Base-by-base conservation (phyloP, 2,329 filamentous ascomycete genomes). In the Dothideomycetes sp. region DNA sequence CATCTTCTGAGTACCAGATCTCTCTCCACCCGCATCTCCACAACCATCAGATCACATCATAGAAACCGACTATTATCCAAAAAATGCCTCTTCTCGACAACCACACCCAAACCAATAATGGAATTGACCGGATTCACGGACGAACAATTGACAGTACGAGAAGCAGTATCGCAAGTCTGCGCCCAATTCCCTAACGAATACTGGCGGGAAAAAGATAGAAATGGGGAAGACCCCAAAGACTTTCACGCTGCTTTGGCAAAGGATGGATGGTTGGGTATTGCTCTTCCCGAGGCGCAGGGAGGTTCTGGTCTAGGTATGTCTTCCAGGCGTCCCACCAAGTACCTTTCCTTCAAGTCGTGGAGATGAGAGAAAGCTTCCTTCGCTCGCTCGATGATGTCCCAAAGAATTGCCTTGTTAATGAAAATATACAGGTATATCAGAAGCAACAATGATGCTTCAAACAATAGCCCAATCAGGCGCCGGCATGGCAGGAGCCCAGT, bases 391-490 rank as follows among this genome's bases (percentile, higher is more conserved):
- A n/a, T n/a, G n/a, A n/a, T n/a, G n/a, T n/a, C n/a, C n/a, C n/a
- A n/a, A n/a, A n/a, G n/a, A n/a, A n/a, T n/a, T n/a, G n/a, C n/a
- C n/a, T n/a, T n/a, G n/a, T n/a, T n/a, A n/a, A n/a, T n/a, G 29
- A 7, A 9, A 15, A 31, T 31, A n/a, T n/a, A 31, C 13, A 31
- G 29, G 32, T 18, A 48, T 93, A 24, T 80, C 81, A 1, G 84
- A 91, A 56, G 84, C 84, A 1, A 84, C 80, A 0, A 83, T 89
- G 73, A 89, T 91, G 83, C 73, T 91, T 68, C 84, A 93, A 53
- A 84, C 83, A 2, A 84, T 88, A 43, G 68, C 80, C 1, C 81
- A 87, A 44, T 70, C 76, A 2, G 84, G 85, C 0, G 85, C 84
- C 4, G 84, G 84, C 3, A 86, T 91, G 68, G 82, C 82, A 12